Percentiles rank a stretch among this genome's conserved stretches.
Evolutionary conservation across 1,139 yeast genomes (phyloP).

Genomic region (Pneumocystis jirovecii): DNA sequence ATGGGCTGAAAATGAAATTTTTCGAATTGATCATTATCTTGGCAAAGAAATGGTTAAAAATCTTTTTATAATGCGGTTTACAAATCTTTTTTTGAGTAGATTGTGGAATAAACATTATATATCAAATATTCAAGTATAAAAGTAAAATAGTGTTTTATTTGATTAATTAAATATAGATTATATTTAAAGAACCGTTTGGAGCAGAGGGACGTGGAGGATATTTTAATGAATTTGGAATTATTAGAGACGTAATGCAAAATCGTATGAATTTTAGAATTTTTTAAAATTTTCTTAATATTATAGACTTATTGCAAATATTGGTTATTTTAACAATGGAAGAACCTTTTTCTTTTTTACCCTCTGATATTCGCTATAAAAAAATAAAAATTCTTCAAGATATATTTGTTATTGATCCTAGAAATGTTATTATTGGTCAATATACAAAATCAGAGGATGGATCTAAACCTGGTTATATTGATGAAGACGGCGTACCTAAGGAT

Average conservation of each 20-base stretch:
- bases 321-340: constrained; percentile 91
- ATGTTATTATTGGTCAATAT: constrained; percentile 79
- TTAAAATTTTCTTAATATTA: not conserved
- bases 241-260: constrained; percentile 97
- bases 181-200: constrained; percentile 93
- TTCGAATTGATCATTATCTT: constrained; percentile 89
- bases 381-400: constrained; percentile 81
- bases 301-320: constrained; percentile 66
- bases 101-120: constrained; percentile 76
- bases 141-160: not conserved
- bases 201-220: constrained; percentile 99
- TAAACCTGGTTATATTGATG: constrained; percentile 85
- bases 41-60: constrained; percentile 98
- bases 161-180: constrained; percentile 25
- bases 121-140: constrained; percentile 44
- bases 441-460: constrained; percentile 67
- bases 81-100: constrained; percentile 69
- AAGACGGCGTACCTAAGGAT: constrained; percentile 67
- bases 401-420: constrained; percentile 47
- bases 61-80: constrained; percentile 73
- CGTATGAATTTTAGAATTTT: constrained; percentile 22
- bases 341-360: constrained; percentile 80
- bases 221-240: constrained; percentile 86
- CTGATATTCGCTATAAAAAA: constrained; percentile 88
- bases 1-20: constrained; percentile 80